These are phyloP conservation scores for Eucalyptus victrix DNA, from an alignment of 345 rosid species.

Conservation along the genomic window DNA sequence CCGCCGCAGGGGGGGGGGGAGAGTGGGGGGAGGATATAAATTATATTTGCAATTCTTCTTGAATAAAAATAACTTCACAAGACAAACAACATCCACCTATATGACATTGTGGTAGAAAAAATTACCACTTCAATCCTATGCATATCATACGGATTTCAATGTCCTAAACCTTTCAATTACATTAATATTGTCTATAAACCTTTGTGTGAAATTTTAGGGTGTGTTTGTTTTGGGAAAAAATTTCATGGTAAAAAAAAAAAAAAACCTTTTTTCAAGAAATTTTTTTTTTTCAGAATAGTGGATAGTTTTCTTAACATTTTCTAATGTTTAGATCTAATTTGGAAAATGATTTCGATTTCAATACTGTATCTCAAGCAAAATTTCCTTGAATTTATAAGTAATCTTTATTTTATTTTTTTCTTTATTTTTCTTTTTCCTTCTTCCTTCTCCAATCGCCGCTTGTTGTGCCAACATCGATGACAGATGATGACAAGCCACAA, in stretches of 20 bases:
- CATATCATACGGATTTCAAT: background rate
- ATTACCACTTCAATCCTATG: background rate
- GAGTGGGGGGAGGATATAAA: background rate
- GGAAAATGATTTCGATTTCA: background rate
- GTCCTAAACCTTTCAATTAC: background rate
- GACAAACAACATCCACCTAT: background rate
- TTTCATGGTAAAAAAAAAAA: too few relatives aligned
- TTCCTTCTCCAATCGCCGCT: too few relatives aligned
- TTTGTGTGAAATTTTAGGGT: background rate
- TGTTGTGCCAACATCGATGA: accelerated
- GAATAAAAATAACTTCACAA: background rate
- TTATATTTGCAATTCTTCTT: background rate
- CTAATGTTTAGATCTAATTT: background rate
- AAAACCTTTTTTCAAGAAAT: too few relatives aligned
- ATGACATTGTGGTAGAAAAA: background rate
- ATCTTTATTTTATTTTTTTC: too few relatives aligned
- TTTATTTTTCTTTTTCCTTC: too few relatives aligned
- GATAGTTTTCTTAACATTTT: too few relatives aligned
- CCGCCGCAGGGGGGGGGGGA: accelerated
- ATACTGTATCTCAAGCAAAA: background rate
- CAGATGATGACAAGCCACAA: background rate
- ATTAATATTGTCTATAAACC: too few relatives aligned
- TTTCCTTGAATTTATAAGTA: background rate
- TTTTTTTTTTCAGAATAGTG: too few relatives aligned
- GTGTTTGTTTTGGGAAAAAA: background rate